phyloP scores from a whole-genome alignment of 148 eudicot genomes.

The Vaccinium vitisidaea region DNA sequence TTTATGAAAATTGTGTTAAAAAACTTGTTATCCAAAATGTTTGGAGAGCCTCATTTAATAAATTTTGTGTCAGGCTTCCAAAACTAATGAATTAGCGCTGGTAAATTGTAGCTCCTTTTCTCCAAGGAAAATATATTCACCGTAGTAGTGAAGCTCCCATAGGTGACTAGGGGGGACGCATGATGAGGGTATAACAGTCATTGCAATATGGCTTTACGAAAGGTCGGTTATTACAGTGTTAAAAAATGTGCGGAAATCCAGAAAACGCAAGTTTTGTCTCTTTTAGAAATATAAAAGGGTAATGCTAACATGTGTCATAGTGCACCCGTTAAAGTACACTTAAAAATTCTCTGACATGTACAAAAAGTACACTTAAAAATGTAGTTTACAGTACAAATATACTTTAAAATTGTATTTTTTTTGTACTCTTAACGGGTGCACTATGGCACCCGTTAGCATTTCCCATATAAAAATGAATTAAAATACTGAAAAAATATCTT shows the following conservation, averaged over 20 bases:
- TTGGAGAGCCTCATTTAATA: no score
- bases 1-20: no score
- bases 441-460: no score
- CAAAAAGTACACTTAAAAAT: no score
- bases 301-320: neutral
- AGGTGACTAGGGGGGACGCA: neutral
- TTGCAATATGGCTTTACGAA: neutral
- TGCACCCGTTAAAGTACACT: no score
- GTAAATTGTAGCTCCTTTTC: neutral
- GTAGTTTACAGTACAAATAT: no score
- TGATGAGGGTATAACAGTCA: constrained; percentile 9
- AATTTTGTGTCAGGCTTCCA: no score
- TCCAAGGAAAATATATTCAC: neutral
- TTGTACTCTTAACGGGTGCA: no score
- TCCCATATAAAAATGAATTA: neutral
- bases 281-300: neutral
- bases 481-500: neutral
- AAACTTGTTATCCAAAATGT: no score
- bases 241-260: constrained; percentile 12
- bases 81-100: no score
- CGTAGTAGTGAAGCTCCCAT: neutral
- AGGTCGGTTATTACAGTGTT: constrained; percentile 8
- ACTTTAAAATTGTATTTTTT: no score
- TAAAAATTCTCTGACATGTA: no score
- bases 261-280: constrained; percentile 3